Percentiles rank a stretch among this genome's conserved stretches.
Conservation (phyloP, 2,329 filamentous ascomycete species). For the Diplodia mutila region DNA sequence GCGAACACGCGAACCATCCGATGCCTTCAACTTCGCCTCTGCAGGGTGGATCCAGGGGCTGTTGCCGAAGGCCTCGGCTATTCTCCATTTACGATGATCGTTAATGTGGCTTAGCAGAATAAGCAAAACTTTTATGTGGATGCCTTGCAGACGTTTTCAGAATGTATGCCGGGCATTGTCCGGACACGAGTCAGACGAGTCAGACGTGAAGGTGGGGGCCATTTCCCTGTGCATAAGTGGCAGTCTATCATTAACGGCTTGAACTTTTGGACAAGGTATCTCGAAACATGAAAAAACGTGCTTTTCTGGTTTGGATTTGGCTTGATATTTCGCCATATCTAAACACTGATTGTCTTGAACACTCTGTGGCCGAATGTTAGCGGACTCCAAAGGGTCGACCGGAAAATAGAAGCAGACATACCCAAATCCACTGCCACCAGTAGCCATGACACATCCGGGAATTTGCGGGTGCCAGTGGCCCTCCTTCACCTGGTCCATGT, state of each 20-base stretch:
- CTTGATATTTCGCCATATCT: conserved; percentile 14
- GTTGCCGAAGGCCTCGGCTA: not conserved
- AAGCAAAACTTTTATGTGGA: not conserved
- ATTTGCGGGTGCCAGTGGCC: conserved; percentile 98
- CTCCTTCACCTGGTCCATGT: conserved; percentile 93
- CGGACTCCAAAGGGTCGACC: conserved; percentile 29
- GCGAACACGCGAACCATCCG: not conserved
- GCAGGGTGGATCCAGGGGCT: not conserved
- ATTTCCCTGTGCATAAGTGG: not conserved
- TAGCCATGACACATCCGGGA: conserved; percentile 84
- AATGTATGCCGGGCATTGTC: not conserved
- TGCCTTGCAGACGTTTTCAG: not conserved
- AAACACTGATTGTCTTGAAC: conserved; percentile 49
- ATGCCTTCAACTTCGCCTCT: conserved; percentile 2
- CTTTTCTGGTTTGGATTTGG: conserved; percentile 11
- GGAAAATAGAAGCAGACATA: conserved; percentile 40
- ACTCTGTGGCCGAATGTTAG: conserved; percentile 35
- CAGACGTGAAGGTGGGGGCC: conserved; percentile 1
- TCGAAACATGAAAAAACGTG: conserved; percentile 15
- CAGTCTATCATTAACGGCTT: conserved; percentile 4
- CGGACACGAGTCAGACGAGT: not conserved
- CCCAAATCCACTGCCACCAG: conserved; percentile 82
- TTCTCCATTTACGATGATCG: not conserved
- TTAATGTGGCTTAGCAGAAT: not conserved
- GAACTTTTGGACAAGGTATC: conserved; percentile 19